A percentile compares a stretch with the other conserved stretches of the same genome.
phyloP scores from a whole-genome alignment of 306 rosid species.

The Castanea sativa region DNA sequence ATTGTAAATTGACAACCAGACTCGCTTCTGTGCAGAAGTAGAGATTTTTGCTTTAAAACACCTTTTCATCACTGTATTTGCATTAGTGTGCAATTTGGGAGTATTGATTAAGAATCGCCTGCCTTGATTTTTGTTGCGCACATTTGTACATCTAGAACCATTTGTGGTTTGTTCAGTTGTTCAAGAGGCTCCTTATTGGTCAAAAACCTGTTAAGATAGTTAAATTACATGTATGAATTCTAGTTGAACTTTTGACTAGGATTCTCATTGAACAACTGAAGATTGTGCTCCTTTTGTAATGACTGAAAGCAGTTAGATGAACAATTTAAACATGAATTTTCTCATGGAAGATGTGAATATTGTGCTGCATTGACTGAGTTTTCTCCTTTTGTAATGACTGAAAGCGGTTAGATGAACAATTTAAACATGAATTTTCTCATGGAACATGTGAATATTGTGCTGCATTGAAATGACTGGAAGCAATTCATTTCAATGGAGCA shows the following conservation, averaged over 20 bases:
- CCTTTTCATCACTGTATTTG: slow-evolving; percentile 34
- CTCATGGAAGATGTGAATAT: not conserved
- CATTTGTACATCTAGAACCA: slow-evolving; percentile 25
- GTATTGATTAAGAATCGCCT: slow-evolving; percentile 33
- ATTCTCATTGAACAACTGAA: not conserved
- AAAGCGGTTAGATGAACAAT: too few relatives aligned
- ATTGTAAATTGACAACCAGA: slow-evolving; percentile 40
- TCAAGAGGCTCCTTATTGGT: slow-evolving; percentile 11
- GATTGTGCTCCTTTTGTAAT: not conserved
- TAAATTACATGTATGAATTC: not conserved
- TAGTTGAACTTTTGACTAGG: not conserved
- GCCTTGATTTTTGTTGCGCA: slow-evolving; percentile 14
- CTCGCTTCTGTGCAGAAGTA: slow-evolving; percentile 45
- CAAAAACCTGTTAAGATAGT: not conserved
- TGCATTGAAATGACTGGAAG: too few relatives aligned
- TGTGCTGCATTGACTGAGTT: too few relatives aligned
- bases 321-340: not conserved
- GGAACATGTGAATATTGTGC: too few relatives aligned
- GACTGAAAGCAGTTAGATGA: not conserved
- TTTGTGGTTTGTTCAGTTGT: slow-evolving; percentile 18
- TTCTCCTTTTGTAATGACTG: not conserved
- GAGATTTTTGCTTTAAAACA: slow-evolving; percentile 33
- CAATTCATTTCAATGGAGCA: too few relatives aligned
- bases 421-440: too few relatives aligned
- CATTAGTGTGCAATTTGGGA: slow-evolving; percentile 44